Evolutionary conservation across 768 basidiomycete genomes (phyloP), one percentile per base, ranked within the genome.

Genomic region (Tephrocybe rancida): DNA sequence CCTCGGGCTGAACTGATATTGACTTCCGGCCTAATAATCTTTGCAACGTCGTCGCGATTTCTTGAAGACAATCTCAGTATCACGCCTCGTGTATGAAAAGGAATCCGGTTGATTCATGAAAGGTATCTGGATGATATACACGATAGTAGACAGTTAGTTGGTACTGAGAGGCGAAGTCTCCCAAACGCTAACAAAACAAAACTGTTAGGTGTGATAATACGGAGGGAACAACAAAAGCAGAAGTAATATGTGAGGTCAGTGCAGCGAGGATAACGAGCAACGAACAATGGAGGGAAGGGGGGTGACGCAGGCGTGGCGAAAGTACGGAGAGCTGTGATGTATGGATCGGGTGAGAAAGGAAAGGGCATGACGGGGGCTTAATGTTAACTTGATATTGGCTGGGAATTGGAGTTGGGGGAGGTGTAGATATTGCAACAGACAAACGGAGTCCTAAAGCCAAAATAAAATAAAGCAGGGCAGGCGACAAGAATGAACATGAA

Each of bases 81-180:
- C 18, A 35, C 14, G 14, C 39, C 43, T 24, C 9, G 10, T n/a
- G 29, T 34, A 43, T 39, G 45, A 32, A 14, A 41, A 48, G 29
- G 18, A 49, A 55, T 57, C 58, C 58, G 24, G 60, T 60, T 57
- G 55, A 42, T 56, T 53, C 44, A 48, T 56, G 54, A 54, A 44
- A 63, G 59, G 61, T 64, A 64, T 64, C 60, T 61, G 38, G 54
- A 54, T 67, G 65, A 64, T 65, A 64, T 68, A 67, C 67, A 68
- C 52, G 50, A 56, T 61, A 52, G 62, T 59, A 64, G 55, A 54
- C 54, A 60, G 59, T 47, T 55, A 46, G 51, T 44, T 45, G 18
- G 48, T 53, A 35, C 49, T 46, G 46, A 57, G 49, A 35, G 35
- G 38, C 47, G 50, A 16, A 51, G 44, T 48, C 54, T 48, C 61